Conservation (phyloP, 352 stramenopile genomes). For the Globisporangium nodosum region DNA sequence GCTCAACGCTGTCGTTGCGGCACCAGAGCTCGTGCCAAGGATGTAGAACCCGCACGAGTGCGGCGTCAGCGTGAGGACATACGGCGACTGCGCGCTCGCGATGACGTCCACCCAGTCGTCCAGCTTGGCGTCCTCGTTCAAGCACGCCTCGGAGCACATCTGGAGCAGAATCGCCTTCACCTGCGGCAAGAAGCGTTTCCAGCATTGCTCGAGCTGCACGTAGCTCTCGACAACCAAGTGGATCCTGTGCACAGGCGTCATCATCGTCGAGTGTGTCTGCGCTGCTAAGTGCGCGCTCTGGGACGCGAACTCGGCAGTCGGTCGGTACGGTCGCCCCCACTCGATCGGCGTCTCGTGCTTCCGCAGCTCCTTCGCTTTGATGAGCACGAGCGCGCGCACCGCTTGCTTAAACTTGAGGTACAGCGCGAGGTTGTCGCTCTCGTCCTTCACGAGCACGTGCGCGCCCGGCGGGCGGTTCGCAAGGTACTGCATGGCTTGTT, state of each 20-base stretch:
- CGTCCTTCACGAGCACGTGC: conserved; percentile 39
- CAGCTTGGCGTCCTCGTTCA: conserved; percentile 38
- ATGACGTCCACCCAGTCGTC: conserved; percentile 35
- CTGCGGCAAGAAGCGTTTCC: conserved; percentile 47
- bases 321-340: conserved; percentile 18
- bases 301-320: background rate
- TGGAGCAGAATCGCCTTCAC: conserved; percentile 58
- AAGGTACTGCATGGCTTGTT: conserved; percentile 34
- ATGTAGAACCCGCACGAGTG: conserved; percentile 51
- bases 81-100: conserved; percentile 16
- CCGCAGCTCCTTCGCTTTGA: conserved; percentile 48
- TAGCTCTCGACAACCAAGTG: conserved; percentile 24
- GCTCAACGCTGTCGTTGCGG: background rate
- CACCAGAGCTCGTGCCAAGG: conserved; percentile 18
- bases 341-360: conserved; percentile 30
- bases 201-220: conserved; percentile 41
- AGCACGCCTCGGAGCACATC: conserved; percentile 39
- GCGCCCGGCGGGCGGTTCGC: conserved; percentile 36
- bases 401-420: conserved; percentile 54
- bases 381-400: conserved; percentile 30
- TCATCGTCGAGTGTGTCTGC: conserved; percentile 25
- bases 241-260: conserved; percentile 44
- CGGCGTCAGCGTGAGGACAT: conserved; percentile 29
- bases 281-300: background rate
- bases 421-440: conserved; percentile 33